phyloP scores from a whole-genome alignment of 2,329 filamentous ascomycete genomes.

The Capronia epimyces region DNA sequence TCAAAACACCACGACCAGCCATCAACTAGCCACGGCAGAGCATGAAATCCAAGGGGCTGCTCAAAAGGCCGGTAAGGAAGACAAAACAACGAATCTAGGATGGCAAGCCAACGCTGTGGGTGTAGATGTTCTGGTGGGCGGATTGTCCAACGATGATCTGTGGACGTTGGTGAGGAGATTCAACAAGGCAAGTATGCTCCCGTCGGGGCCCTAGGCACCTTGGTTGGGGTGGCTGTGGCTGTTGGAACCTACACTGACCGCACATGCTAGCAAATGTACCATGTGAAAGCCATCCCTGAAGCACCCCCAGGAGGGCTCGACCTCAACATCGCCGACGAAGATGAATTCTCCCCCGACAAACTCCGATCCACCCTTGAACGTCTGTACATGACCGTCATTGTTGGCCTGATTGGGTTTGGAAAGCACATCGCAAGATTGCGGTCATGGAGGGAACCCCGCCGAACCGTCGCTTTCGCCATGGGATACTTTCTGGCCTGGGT shows the following conservation, averaged over 20 bases:
- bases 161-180: conserved; percentile 69
- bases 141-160: conserved; percentile 65
- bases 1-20: conserved; percentile 38
- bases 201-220: background rate
- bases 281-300: conserved; percentile 62
- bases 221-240: background rate
- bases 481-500: conserved; percentile 63
- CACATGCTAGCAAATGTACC: conserved; percentile 54
- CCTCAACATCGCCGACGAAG: conserved; percentile 73
- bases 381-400: conserved; percentile 72
- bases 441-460: conserved; percentile 68
- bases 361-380: conserved; percentile 71
- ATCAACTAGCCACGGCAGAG: conserved; percentile 42
- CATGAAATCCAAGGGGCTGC: conserved; percentile 44
- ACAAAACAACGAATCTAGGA: conserved; percentile 61
- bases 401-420: conserved; percentile 58
- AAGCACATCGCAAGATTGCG: conserved; percentile 73
- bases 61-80: conserved; percentile 45
- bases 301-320: conserved; percentile 64
- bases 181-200: conserved; percentile 53
- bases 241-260: conserved; percentile 27
- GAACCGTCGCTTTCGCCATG: conserved; percentile 63
- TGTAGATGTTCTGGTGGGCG: conserved; percentile 60
- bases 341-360: conserved; percentile 81
- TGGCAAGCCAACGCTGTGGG: conserved; percentile 52